Base-by-base conservation (phyloP, 2,329 filamentous ascomycete genomes). In the Immersiporthe knoxdaviesiana region DNA sequence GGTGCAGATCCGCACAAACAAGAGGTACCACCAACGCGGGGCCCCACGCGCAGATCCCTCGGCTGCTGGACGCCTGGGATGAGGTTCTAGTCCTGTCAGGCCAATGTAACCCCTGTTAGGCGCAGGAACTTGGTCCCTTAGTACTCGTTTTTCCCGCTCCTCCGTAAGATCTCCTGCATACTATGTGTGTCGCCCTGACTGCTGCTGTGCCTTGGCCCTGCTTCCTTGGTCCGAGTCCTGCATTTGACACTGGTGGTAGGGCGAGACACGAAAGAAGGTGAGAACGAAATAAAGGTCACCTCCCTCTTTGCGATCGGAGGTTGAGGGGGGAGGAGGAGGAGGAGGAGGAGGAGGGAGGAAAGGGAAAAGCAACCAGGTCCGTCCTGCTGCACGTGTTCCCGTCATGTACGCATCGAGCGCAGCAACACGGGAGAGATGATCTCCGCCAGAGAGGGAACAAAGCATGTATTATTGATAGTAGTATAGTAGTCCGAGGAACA, bases 21-120 rank as follows among this genome's bases (percentile, higher is more conserved):
- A 30, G 1, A 52, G 62, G 44, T 64, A 64, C 62, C 2, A 24
- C 24, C 27, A 61, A 67, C 35, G 62, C 63, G 66, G 66, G 66
- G 66, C 59, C 59, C 66, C 66, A 67, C 52, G 32, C 62, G 65
- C 41, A 30, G 21, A 24, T 61, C 37, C 44, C 58, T 37, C 58
- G 58, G 32, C 58, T 24, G 16, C 10, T n/a, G 12, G 12, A 35
- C 44, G 30, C 59, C 30, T 30, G 24, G 3, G 11, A 1, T 2
- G 12, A 16, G 52, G 24, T 56, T 11, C 24, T 16, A 27, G 24
- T 16, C 52, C 52, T 16, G 24, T 27, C 52, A 16, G 5, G 14
- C 11, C 24, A 16, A 16, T 56, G 52, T 56, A 56, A 24, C 52
- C 14, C 52, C 52, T 56, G 52, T 56, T 56, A 56, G 8, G 52